These are phyloP conservation scores for Picea engelmannii DNA, from an alignment of 83 land plant species.

Conservation along the genomic window DNA sequence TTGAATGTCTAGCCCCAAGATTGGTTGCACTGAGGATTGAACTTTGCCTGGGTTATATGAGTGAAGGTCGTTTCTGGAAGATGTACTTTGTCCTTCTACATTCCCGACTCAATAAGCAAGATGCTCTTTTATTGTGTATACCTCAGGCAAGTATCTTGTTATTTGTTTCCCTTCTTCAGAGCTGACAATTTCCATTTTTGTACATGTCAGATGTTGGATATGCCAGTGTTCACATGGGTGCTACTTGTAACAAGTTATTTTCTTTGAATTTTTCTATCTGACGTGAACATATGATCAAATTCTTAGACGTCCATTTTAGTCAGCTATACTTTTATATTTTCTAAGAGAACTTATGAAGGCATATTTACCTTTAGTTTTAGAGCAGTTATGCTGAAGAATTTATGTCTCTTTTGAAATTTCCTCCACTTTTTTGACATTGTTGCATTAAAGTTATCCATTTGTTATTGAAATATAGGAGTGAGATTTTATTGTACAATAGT, in stretches of 20 bases:
- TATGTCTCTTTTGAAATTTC: no score
- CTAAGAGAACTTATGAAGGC: no score
- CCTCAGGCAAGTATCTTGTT: conserved; percentile 55
- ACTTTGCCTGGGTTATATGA: conserved; percentile 80
- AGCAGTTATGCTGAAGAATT: no score
- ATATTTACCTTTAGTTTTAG: no score
- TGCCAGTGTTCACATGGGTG: background rate
- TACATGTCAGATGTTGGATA: background rate
- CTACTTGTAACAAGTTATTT: background rate
- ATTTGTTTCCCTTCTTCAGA: background rate
- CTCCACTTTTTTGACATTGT: no score
- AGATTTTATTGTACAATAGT: no score
- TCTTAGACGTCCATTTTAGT: background rate
- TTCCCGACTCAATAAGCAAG: conserved; percentile 69
- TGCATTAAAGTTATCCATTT: no score
- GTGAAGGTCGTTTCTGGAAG: conserved; percentile 84
- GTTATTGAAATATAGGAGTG: no score
- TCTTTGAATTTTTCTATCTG: no score
- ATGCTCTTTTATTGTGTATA: conserved; percentile 71
- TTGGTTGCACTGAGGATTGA: conserved; percentile 70
- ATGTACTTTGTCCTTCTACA: conserved; percentile 85
- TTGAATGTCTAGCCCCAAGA: conserved; percentile 57
- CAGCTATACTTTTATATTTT: no score
- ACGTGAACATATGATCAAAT: no score
- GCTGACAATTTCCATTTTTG: background rate